phyloP scores from a whole-genome alignment of 2,329 filamentous ascomycete species.

The Macrophomina pseudophaseolina region DNA sequence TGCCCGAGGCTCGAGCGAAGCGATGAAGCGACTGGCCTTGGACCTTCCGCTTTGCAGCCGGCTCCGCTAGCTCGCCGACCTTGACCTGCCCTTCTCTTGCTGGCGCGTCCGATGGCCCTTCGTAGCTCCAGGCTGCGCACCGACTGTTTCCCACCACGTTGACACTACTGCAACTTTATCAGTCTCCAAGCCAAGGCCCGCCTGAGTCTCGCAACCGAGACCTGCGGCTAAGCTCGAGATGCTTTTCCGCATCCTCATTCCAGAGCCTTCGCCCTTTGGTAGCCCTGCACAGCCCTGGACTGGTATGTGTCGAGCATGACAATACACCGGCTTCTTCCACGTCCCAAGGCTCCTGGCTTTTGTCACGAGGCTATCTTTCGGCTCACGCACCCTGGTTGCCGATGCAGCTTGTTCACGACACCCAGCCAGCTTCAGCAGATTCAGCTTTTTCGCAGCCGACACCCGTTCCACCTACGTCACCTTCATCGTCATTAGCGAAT shows the following conservation, averaged over 20 bases:
- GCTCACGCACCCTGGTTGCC: not conserved
- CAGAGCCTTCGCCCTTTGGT: too few species aligned
- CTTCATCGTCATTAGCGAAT: not conserved
- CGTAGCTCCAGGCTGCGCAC: not conserved
- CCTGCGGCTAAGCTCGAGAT: too few species aligned
- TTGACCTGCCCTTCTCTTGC: constrained; percentile 11
- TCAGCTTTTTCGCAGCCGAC: not conserved
- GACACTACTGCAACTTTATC: not conserved
- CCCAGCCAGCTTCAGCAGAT: not conserved
- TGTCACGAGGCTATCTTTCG: not conserved
- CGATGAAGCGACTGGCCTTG: not conserved
- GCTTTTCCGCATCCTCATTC: too few species aligned
- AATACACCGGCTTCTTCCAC: not conserved
- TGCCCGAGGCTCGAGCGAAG: constrained; percentile 22
- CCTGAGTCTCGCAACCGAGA: too few species aligned
- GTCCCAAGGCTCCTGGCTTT: not conserved
- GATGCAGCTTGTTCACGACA: not conserved
- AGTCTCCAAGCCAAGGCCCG: not conserved
- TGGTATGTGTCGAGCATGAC: too few species aligned
- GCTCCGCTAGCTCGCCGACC: constrained; percentile 4
- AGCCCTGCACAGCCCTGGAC: too few species aligned
- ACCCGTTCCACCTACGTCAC: constrained; percentile 2
- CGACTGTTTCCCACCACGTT: not conserved
- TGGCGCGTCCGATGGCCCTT: not conserved
- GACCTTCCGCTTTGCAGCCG: constrained; percentile 11